Percentiles rank a stretch among this genome's conserved stretches.
Conservation (phyloP, 768 basidiomycete species). For the Phylloporus sp. region DNA sequence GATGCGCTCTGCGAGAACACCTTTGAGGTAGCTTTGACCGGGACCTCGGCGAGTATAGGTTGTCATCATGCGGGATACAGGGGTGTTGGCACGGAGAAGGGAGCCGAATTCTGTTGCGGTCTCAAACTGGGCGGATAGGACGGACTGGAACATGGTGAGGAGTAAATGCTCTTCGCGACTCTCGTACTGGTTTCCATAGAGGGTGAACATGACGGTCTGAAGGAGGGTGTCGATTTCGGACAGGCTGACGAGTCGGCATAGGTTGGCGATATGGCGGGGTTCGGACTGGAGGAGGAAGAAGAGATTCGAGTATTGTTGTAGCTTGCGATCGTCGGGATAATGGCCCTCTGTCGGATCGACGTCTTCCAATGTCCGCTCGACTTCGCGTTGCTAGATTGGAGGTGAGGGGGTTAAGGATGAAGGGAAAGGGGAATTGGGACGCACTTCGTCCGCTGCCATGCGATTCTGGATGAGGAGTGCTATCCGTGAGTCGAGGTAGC, state of each 20-base stretch:
- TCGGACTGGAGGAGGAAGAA: slow-evolving; percentile 99
- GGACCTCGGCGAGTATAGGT: slow-evolving; percentile 98
- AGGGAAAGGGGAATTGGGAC: slow-evolving; percentile 31
- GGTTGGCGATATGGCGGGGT: slow-evolving; percentile 92
- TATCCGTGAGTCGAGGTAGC: slow-evolving; percentile 96
- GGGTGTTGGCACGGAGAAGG: slow-evolving; percentile 95
- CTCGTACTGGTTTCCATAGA: slow-evolving; percentile 99
- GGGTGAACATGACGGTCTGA: slow-evolving; percentile 99
- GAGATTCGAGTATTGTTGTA: slow-evolving; percentile 96
- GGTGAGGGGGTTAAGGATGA: slow-evolving; percentile 1
- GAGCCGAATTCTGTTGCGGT: slow-evolving; percentile 99
- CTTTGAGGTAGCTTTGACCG: slow-evolving; percentile 97
- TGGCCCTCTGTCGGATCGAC: slow-evolving; percentile 89
- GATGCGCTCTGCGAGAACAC: slow-evolving; percentile 94
- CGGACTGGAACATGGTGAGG: slow-evolving; percentile 99
- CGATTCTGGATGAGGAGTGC: slow-evolving; percentile 97
- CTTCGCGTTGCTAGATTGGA: slow-evolving; percentile 76
- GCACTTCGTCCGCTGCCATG: slow-evolving; percentile 92
- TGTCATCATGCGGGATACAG: slow-evolving; percentile 99
- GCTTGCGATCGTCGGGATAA: slow-evolving; percentile 89
- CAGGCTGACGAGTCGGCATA: slow-evolving; percentile 93
- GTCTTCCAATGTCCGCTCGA: slow-evolving; percentile 92
- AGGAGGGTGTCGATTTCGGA: slow-evolving; percentile 98
- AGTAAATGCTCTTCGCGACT: slow-evolving; percentile 96
- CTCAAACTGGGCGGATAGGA: slow-evolving; percentile 97